These are phyloP conservation scores for Aspergillus aculeatus DNA, from an alignment of 2,329 filamentous ascomycete genomes.

Conservation along the genomic window DNA sequence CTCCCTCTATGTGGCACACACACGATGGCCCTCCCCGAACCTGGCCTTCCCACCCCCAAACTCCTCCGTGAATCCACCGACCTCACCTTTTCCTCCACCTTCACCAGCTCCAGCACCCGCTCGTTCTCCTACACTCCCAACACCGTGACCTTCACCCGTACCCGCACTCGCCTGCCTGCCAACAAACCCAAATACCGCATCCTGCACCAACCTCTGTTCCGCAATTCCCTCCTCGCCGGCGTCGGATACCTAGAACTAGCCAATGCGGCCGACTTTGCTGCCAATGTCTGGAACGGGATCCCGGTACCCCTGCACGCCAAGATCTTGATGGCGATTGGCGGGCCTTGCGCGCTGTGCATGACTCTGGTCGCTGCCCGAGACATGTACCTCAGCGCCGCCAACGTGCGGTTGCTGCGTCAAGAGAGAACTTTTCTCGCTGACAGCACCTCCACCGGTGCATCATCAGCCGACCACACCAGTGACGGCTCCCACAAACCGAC, in stretches of 20 bases:
- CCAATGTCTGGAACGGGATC: slow-evolving; percentile 57
- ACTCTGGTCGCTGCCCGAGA: slow-evolving; percentile 51
- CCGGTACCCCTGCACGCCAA: slow-evolving; percentile 52
- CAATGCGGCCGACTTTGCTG: slow-evolving; percentile 58
- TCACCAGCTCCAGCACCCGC: background rate
- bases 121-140: background rate
- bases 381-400: slow-evolving; percentile 44
- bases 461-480: slow-evolving; percentile 6
- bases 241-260: slow-evolving; percentile 56
- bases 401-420: slow-evolving; percentile 46
- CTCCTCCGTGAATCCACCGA: slow-evolving; percentile 7
- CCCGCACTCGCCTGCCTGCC: slow-evolving; percentile 18
- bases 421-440: slow-evolving; percentile 41
- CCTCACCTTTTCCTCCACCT: slow-evolving; percentile 10
- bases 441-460: slow-evolving; percentile 4
- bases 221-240: slow-evolving; percentile 37
- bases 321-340: slow-evolving; percentile 54
- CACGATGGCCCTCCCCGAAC: background rate
- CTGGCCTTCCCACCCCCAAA: background rate
- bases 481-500: slow-evolving; percentile 14
- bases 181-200: slow-evolving; percentile 7
- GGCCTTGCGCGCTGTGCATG: slow-evolving; percentile 46
- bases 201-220: slow-evolving; percentile 31
- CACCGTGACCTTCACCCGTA: slow-evolving; percentile 18
- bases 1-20: background rate